Evolutionary conservation across 106 monocot genomes (phyloP), one percentile per base, ranked within the genome.

Genomic region (Dendrobium chrysotoxum): DNA sequence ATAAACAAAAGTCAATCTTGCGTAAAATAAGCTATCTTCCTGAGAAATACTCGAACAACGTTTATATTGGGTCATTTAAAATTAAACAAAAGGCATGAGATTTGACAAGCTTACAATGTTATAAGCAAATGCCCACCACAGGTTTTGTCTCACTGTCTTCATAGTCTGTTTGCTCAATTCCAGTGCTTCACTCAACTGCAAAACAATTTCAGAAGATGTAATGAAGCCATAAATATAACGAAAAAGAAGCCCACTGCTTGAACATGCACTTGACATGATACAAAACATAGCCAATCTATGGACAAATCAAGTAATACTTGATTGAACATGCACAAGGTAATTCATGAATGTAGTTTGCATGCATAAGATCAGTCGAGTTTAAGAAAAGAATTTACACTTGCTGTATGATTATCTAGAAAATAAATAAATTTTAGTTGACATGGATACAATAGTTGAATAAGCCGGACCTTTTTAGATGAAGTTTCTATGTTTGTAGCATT

Each of bases 51-150:
- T 21, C 16, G 64, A 28, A 71, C 16, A 40, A 72, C 39, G 72
- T 17, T 20, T 72, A 38, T 39, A 71, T 13, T 40, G 2, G 74
- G 21, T 41, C 40, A 74, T 74, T 47, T 76, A 47, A 46, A 47
- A 46, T 47, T 76, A 76, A 12, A 10, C 21, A 10, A 17, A 47
- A 76, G 21, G 35, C 0, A 23, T 15, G 7, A 74, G n/a, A 74
- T 41, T 76, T 76, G 28, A 76, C 76, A 26, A 76, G 85, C 96
- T 94, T 89, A 97, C 97, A 79, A 99, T 99, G 82, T 99, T 99
- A 87, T 99, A 99, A 76, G 90, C 88, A 90, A 99, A 99, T 53
- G 98, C 98, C 98, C 98, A 99, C 84, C 90, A 92, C 73, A 99
- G 87, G 70, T 99, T 99, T 82, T 99, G 98, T 84, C 87, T 95